A percentile compares a stretch with the other conserved stretches of the same genome.
Conservation (phyloP, 805 yeast genomes). For the Myxozyma melibiosi region DNA sequence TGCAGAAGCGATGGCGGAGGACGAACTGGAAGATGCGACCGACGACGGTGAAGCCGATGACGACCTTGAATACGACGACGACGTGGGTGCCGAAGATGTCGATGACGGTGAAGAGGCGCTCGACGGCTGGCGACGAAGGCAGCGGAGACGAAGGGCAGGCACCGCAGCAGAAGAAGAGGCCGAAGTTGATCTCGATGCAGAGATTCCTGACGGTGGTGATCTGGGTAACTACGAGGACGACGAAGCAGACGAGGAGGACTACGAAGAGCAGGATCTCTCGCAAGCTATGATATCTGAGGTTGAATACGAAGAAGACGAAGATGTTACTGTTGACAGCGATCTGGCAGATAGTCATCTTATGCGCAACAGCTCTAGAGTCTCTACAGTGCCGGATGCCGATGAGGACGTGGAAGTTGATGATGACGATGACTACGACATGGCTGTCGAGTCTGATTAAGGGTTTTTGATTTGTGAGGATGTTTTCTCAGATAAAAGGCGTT, state of each 20-base stretch:
- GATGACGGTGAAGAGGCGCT: constrained; percentile 38
- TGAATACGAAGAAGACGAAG: constrained; percentile 18
- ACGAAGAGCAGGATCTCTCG: constrained; percentile 1
- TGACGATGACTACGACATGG: constrained; percentile 28
- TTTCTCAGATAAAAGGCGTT: not conserved
- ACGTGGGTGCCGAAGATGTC: constrained; percentile 33
- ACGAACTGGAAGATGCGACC: constrained; percentile 34
- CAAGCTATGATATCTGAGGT: not conserved
- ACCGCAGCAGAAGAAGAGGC: constrained; percentile 18
- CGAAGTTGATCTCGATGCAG: constrained; percentile 35
- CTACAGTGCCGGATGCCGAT: constrained; percentile 2
- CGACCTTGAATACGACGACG: constrained; percentile 30
- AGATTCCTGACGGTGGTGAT: constrained; percentile 42
- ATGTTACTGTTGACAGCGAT: constrained; percentile 13
- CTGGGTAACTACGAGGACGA: constrained; percentile 32
- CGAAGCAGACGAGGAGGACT: constrained; percentile 17
- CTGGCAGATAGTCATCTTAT: not conserved
- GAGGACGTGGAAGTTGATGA: constrained; percentile 2
- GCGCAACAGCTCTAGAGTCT: not conserved
- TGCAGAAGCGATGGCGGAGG: constrained; percentile 38
- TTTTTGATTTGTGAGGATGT: not conserved
- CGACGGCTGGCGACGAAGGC: constrained; percentile 31
- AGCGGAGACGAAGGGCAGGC: constrained; percentile 35
- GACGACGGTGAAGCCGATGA: constrained; percentile 37
- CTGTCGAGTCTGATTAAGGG: constrained; percentile 24